Base-by-base conservation (phyloP, 257 asterid genomes). In the Fraxinus quadrangulata region DNA sequence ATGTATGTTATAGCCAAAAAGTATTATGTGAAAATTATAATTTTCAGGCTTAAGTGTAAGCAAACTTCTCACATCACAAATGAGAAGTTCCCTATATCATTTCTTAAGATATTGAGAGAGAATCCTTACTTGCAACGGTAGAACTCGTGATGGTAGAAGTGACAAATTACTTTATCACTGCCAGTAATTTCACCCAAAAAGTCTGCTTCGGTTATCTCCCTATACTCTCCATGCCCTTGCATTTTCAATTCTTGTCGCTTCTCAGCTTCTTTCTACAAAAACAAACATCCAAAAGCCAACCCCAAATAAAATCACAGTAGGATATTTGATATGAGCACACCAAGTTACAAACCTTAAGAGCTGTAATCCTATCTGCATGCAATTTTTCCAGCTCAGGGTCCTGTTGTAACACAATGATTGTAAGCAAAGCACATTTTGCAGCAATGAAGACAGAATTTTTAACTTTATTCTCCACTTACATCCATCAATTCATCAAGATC, bases 401-500 rank as follows among this genome's bases (percentile, higher is more conserved):
- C 97, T 96, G 86, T 77, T 68, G 77, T 54, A 83, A 70, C 36
- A 40, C 49, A 82, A 40, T 79, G 31, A n/a, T 12, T 31, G 47
- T 76, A 30, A 68, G 33, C 56, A 71, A 13, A 39, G 33, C 42
- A 54, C 42, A 75, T n/a, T 42, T 30, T 49, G 34, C 31, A 59
- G 17, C 54, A 26, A 75, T 6, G 9, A 65, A 65, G 59, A 79
- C 70, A 74, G 8, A 70, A 74, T 70, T 75, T 21, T 78, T 17
- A 19, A 61, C 75, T 78, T 54, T 39, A 77, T 31, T 23, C 56
- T 79, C 78, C 75, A 74, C 99, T 89, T 82, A 96, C 98, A 81
- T 96, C 98, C 97, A 96, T 93, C 80, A 93, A 84, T 70, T 96
- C 98, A 86, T 96, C 99, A 59, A 96, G 89, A 88, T 96, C 99